These are phyloP conservation scores for Penicillium sp. DNA, from an alignment of 2,329 filamentous ascomycete genomes.

Conservation along the genomic window DNA sequence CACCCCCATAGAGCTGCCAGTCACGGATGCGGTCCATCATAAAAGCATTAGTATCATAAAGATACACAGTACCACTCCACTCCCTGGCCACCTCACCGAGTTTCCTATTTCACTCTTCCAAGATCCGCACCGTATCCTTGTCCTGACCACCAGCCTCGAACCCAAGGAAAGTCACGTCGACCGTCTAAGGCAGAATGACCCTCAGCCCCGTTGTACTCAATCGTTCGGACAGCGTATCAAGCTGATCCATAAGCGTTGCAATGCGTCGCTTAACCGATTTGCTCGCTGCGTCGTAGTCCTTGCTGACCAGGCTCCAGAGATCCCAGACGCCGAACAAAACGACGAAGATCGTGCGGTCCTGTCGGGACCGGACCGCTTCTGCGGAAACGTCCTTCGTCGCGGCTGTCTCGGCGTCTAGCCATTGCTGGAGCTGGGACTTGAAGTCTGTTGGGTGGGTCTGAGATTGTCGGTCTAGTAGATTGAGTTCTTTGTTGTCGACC, in stretches of 20 bases:
- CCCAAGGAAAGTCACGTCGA: conserved; percentile 36
- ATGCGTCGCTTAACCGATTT: conserved; percentile 26
- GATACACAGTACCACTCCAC: conserved; percentile 32
- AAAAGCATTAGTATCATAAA: conserved; percentile 36
- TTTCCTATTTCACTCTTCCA: conserved; percentile 30
- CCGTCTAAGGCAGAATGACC: conserved; percentile 32
- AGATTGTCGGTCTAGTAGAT: conserved; percentile 20
- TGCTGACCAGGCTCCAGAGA: conserved; percentile 29
- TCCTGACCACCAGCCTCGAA: conserved; percentile 24
- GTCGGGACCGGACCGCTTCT: conserved; percentile 19
- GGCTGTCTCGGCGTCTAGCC: conserved; percentile 28
- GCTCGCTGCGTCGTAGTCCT: conserved; percentile 21
- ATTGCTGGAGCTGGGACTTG: conserved; percentile 30
- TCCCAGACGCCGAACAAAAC: conserved; percentile 36
- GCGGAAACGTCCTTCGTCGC: conserved; percentile 15
- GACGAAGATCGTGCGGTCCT: conserved; percentile 29
- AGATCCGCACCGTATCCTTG: conserved; percentile 28
- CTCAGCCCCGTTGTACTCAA: conserved; percentile 26
- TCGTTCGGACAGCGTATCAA: conserved; percentile 24
- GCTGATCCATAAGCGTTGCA: conserved; percentile 27
- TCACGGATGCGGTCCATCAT: conserved; percentile 34
- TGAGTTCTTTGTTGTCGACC: conserved; percentile 29
- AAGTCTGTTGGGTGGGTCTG: conserved; percentile 29
- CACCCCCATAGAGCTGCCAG: conserved; percentile 29
- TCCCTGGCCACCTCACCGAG: conserved; percentile 23